phyloP scores from a whole-genome alignment of 2,329 filamentous ascomycete genomes.

The Dryadomyces sulphureus region DNA sequence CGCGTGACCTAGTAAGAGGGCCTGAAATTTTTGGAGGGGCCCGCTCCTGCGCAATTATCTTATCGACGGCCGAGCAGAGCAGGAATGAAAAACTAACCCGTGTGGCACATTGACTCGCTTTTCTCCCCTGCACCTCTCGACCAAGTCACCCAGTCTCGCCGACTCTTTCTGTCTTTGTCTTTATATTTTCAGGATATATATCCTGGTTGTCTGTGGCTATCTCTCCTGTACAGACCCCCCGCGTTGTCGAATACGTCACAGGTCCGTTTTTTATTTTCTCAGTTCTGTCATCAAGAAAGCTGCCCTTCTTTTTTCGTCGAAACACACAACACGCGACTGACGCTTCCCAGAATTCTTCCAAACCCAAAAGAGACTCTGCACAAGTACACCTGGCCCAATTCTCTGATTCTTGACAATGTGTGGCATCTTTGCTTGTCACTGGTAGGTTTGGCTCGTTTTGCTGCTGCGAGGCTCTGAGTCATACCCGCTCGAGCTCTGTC shows the following conservation, averaged over 20 bases:
- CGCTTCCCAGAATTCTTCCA: not conserved
- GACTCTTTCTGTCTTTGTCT: not conserved
- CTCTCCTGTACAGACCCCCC: not conserved
- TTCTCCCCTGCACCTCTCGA: not conserved
- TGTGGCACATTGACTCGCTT: not conserved
- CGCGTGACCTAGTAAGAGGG: no score
- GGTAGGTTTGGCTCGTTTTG: constrained; percentile 38
- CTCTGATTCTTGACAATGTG: constrained; percentile 47
- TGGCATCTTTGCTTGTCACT: constrained; percentile 92
- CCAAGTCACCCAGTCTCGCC: not conserved
- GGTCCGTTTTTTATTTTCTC: not conserved
- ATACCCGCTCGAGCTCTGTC: constrained; percentile 14
- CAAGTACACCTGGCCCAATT: not conserved
- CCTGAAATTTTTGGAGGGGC: no score
- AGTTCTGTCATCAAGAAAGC: not conserved
- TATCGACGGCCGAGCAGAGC: not conserved
- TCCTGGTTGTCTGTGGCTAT: not conserved
- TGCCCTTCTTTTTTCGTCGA: not conserved
- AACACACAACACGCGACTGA: not conserved
- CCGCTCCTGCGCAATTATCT: not conserved
- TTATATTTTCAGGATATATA: not conserved
- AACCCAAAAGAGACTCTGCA: not conserved
- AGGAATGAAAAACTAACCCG: not conserved
- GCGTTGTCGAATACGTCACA: not conserved
- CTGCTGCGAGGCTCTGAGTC: constrained; percentile 21